These are phyloP conservation scores for Leptoxyphium fumago DNA, from an alignment of 2,329 filamentous ascomycete species.

Conservation along the genomic window DNA sequence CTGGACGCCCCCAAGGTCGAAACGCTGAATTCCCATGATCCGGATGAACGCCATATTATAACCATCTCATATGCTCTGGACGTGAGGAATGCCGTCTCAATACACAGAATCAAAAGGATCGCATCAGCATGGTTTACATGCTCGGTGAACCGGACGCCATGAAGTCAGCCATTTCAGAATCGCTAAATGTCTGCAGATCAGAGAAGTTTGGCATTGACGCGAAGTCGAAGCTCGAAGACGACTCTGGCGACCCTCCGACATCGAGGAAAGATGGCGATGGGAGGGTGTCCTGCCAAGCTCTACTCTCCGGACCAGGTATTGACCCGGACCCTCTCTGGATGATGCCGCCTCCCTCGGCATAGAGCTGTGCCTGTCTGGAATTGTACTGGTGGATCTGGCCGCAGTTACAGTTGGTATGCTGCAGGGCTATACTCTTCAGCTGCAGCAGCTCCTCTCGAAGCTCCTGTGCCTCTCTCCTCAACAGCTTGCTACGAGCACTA, in stretches of 20 bases:
- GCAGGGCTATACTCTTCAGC: slow-evolving; percentile 18
- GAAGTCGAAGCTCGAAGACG: slow-evolving; percentile 4
- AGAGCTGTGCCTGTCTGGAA: slow-evolving; percentile 14
- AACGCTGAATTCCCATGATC: too few relatives aligned
- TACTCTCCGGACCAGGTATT: background rate
- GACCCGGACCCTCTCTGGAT: background rate
- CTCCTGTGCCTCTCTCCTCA: slow-evolving; percentile 18
- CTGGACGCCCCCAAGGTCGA: too few relatives aligned
- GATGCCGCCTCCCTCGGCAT: slow-evolving; percentile 6
- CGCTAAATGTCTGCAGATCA: background rate
- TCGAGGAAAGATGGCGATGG: background rate
- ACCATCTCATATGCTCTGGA: too few relatives aligned
- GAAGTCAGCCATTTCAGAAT: background rate
- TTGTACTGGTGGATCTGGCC: slow-evolving; percentile 19
- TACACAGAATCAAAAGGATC: too few relatives aligned
- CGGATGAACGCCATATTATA: too few relatives aligned
- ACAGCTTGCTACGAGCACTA: slow-evolving; percentile 16
- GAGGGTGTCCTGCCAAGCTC: background rate
- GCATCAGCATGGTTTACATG: background rate
- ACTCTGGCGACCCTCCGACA: background rate
- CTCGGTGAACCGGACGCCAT: background rate
- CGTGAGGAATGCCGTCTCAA: too few relatives aligned
- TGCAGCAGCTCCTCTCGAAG: slow-evolving; percentile 19
- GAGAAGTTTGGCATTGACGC: slow-evolving; percentile 1
- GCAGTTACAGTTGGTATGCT: slow-evolving; percentile 20